Conservation (phyloP, 345 rosid genomes). For the Excoecaria cochinchinensis region DNA sequence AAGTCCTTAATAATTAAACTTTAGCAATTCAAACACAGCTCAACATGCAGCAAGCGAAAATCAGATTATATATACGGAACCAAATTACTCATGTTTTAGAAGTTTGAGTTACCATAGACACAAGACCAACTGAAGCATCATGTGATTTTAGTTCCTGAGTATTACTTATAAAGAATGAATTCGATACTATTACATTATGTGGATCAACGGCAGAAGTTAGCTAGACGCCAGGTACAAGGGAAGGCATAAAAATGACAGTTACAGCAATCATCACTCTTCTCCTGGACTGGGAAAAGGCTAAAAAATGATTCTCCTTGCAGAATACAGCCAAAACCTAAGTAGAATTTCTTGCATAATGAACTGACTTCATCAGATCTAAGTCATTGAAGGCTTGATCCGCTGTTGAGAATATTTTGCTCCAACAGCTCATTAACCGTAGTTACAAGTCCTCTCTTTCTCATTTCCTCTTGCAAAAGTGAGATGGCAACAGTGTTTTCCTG, state of each 20-base stretch:
- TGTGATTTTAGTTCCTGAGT: background rate
- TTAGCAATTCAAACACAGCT: no score
- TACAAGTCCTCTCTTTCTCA: slow-evolving; percentile 37
- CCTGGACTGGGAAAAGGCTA: background rate
- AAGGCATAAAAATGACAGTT: background rate
- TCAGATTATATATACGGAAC: no score
- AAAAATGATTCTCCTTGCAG: background rate
- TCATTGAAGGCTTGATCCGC: background rate
- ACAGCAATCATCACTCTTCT: background rate
- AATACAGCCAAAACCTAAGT: background rate
- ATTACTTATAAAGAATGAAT: background rate
- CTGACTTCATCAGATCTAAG: background rate
- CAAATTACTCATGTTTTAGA: no score
- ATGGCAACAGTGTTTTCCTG: slow-evolving; percentile 31
- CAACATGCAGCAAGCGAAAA: no score
- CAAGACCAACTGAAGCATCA: background rate
- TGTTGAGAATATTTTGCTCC: background rate
- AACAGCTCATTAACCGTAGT: background rate
- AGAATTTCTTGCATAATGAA: background rate
- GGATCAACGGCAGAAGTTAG: background rate
- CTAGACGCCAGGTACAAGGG: background rate
- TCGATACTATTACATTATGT: background rate
- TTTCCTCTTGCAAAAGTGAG: slow-evolving; percentile 35
- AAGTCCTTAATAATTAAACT: no score
- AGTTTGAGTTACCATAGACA: background rate